Base-by-base conservation (phyloP, 257 asterid genomes). In the Solanum rostratum region DNA sequence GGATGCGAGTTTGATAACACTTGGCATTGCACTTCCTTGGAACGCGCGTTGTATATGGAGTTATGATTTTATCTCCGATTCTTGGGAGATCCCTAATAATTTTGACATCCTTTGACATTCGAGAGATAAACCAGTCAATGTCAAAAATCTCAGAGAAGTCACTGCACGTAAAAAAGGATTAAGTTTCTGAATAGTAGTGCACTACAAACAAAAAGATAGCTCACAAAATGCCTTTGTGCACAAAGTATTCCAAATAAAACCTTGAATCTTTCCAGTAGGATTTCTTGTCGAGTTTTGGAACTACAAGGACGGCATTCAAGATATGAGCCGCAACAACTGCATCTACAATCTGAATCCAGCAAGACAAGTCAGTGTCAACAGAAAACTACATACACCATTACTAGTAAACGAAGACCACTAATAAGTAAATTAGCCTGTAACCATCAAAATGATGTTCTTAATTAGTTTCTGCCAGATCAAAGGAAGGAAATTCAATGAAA, bases 251-350 rank as follows among this genome's bases (percentile, higher is more conserved):
- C 24, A 27, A 43, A 53, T 78, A 10, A 39, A 53, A 94, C 98
- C 98, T 94, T 78, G 91, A 81, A 86, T 94, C 98, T 84, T 92
- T 93, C 98, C 98, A 94, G 91, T 88, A 94, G 50, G 98, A 94
- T n/a, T 89, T 88, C 30, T 92, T 91, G 87, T 94, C 98, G 63
- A 94, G 88, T 80, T 85, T 92, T 69, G 98, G 98, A 73, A 94
- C 91, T 27, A 94, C 91, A 53, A 94, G 94, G 79, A 92, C 83
- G 14, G 97, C 94, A 70, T 92, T 94, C 91, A 94, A 89, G 85
- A 94, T 93, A 86, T 92, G 88, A 29, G 98, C 95, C 24, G 95
- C 92, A 79, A 93, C 98, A 53, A 94, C 96, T 43, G 96, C 95
- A 90, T 94, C 98, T 68, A 90, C 92, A 82, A 94, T 94, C 98